phyloP scores from a whole-genome alignment of 2,329 filamentous ascomycete genomes.

The Aspergillus unguis region DNA sequence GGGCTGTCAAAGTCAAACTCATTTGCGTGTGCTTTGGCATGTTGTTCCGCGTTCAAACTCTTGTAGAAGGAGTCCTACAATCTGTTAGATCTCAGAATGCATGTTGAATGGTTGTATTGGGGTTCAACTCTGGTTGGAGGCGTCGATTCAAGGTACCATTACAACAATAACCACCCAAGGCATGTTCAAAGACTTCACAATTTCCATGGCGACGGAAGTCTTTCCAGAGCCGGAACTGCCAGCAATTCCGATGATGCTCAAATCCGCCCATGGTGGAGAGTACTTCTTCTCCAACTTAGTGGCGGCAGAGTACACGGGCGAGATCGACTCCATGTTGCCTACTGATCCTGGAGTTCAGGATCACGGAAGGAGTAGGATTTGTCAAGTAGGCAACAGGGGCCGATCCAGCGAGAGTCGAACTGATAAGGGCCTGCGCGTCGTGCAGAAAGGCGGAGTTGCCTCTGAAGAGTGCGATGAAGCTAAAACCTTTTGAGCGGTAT shows the following conservation, averaged over 20 bases:
- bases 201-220: conserved; percentile 87
- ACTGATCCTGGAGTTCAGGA: conserved; percentile 4
- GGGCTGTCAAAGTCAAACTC: conserved; percentile 97
- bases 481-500: conserved; percentile 10
- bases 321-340: conserved; percentile 35
- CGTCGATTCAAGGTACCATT: conserved; percentile 61
- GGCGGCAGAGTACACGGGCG: conserved; percentile 35
- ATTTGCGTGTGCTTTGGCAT: conserved; percentile 76
- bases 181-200: conserved; percentile 82
- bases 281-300: conserved; percentile 65
- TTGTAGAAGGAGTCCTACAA: conserved; percentile 95
- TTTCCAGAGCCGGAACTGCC: conserved; percentile 95
- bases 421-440: conserved; percentile 3
- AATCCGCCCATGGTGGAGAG: conserved; percentile 90
- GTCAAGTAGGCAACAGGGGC: conserved; percentile 6
- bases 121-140: neutral
- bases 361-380: neutral
- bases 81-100: conserved; percentile 5
- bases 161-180: conserved; percentile 98
- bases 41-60: conserved; percentile 73
- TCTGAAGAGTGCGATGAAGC: conserved; percentile 2
- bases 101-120: neutral
- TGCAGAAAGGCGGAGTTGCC: neutral
- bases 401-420: neutral
- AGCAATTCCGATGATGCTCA: conserved; percentile 94